A percentile compares a stretch with the other conserved stretches of the same genome.
Evolutionary conservation across 1,284 basidiomycete genomes (phyloP).

Genomic region (Moesziomyces antarcticus): DNA sequence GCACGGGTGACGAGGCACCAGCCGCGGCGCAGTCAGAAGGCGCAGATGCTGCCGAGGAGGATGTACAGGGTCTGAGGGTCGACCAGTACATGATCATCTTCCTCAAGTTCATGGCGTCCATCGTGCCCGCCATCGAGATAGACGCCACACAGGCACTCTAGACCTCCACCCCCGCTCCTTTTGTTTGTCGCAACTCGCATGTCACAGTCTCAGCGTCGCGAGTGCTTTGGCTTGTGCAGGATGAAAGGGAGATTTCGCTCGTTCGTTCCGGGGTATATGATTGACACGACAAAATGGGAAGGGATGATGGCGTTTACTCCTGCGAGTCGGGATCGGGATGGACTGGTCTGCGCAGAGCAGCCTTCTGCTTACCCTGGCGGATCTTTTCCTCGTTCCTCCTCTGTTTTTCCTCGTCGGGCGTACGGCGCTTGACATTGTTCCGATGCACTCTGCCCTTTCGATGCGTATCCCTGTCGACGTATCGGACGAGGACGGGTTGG

Average conservation of each 20-base stretch:
- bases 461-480: slow-evolving; percentile 75
- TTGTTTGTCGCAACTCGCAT: neutral
- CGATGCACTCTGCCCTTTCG: slow-evolving; percentile 21
- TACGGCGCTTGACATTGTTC: slow-evolving; percentile 22
- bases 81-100: slow-evolving; percentile 68
- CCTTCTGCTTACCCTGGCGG: neutral
- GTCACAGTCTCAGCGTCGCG: neutral
- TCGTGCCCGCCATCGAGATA: slow-evolving; percentile 66
- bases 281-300: neutral
- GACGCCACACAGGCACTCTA: slow-evolving; percentile 61
- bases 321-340: neutral
- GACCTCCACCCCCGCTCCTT: neutral
- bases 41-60: slow-evolving; percentile 15
- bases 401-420: slow-evolving; percentile 12
- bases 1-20: slow-evolving; percentile 20
- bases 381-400: slow-evolving; percentile 12
- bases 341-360: neutral
- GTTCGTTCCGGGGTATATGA: slow-evolving; percentile 24
- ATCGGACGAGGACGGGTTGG: slow-evolving; percentile 80
- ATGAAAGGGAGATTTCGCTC: slow-evolving; percentile 2
- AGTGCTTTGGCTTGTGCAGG: neutral
- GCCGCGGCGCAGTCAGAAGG: neutral
- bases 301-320: neutral
- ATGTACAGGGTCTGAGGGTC: slow-evolving; percentile 58
- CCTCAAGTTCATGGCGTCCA: slow-evolving; percentile 66